Conservation (phyloP, 106 monocot genomes). For the Phalaenopsis equestris region DNA sequence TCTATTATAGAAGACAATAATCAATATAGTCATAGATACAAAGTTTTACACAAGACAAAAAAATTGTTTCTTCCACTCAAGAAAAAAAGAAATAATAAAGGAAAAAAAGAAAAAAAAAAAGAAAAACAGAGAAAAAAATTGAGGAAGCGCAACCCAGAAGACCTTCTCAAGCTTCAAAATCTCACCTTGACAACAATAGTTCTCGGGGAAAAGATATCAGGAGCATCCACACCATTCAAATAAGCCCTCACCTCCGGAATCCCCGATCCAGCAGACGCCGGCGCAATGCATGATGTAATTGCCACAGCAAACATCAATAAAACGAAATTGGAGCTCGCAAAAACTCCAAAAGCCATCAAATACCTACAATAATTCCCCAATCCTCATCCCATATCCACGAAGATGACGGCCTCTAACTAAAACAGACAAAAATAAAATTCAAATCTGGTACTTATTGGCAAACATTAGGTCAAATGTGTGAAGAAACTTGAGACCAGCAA, state of each 20-base stretch:
- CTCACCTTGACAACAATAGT: slow-evolving; percentile 73
- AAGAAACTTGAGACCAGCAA: slow-evolving; percentile 71
- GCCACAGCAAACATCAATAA: slow-evolving; percentile 49
- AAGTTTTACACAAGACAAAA: no score
- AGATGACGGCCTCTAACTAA: background rate
- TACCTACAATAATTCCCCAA: slow-evolving; percentile 29
- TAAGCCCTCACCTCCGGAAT: slow-evolving; percentile 93
- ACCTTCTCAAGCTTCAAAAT: background rate
- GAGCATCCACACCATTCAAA: slow-evolving; percentile 80
- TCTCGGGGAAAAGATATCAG: slow-evolving; percentile 43
- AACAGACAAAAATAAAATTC: background rate
- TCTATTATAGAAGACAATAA: no score
- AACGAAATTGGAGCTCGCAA: slow-evolving; percentile 54
- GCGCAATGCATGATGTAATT: slow-evolving; percentile 55
- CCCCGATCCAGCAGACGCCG: slow-evolving; percentile 76
- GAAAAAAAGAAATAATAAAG: no score
- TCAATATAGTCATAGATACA: no score
- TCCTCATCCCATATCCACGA: background rate
- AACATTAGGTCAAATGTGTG: slow-evolving; percentile 63
- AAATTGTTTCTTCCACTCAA: no score
- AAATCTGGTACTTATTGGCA: slow-evolving; percentile 29
- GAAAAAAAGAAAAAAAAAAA: background rate
- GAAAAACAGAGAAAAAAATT: background rate
- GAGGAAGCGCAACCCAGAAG: background rate
- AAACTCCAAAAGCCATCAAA: slow-evolving; percentile 49